Evolutionary conservation across 768 basidiomycete genomes (phyloP).

Genomic region (Gloeopeniophorella convolvens): DNA sequence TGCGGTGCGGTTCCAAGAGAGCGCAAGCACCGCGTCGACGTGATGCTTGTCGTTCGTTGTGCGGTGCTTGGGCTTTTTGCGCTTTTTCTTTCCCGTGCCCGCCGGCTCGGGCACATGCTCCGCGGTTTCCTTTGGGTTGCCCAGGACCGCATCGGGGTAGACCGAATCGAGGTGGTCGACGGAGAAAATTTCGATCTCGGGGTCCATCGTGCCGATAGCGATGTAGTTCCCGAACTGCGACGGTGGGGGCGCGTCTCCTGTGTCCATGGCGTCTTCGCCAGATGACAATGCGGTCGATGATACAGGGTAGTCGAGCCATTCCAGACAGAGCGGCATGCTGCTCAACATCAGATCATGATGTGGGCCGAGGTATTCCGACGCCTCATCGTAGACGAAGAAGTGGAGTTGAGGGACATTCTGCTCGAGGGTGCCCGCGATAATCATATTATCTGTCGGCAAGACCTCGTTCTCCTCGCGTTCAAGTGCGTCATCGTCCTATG

Average conservation of each 20-base stretch:
- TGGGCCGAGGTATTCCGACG: conserved; percentile 84
- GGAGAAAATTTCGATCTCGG: conserved; percentile 98
- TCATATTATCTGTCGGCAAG: conserved; percentile 83
- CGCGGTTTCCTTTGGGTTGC: conserved; percentile 77
- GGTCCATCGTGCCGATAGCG: conserved; percentile 94
- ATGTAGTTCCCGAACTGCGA: conserved; percentile 74
- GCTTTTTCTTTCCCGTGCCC: conserved; percentile 97
- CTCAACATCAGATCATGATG: conserved; percentile 98
- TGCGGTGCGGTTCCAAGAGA: conserved; percentile 89
- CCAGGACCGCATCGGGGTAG: conserved; percentile 89
- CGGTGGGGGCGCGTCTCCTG: conserved; percentile 24
- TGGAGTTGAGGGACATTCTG: conserved; percentile 96
- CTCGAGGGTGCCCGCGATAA: conserved; percentile 91
- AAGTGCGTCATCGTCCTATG: conserved; percentile 64
- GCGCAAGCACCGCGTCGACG: conserved; percentile 87
- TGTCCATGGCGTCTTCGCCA: conserved; percentile 28
- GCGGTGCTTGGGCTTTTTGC: conserved; percentile 76
- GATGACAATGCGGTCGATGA: conserved; percentile 39
- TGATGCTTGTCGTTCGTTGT: conserved; percentile 61
- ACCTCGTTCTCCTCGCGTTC: conserved; percentile 90
- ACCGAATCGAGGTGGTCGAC: conserved; percentile 89
- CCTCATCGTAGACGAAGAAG: conserved; percentile 92
- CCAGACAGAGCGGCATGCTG: conserved; percentile 95
- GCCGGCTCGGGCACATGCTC: conserved; percentile 71
- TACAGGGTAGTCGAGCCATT: conserved; percentile 97